Evolutionary conservation across 2,329 filamentous ascomycete species (phyloP).

Genomic region (Colletotrichum caudatum): DNA sequence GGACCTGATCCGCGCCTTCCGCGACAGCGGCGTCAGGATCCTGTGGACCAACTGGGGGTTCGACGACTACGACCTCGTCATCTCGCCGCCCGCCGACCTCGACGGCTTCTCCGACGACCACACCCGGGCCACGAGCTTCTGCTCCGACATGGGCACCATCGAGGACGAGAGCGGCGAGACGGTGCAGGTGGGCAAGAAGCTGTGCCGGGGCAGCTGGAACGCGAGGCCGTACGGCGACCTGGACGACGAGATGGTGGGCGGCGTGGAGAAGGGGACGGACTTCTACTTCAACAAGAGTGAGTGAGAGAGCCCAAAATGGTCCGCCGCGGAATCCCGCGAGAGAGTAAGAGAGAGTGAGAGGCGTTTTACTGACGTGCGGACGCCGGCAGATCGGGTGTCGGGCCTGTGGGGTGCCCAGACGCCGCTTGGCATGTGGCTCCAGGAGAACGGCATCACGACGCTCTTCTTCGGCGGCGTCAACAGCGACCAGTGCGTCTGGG

Average conservation of each 20-base stretch:
- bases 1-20: background rate
- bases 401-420: background rate
- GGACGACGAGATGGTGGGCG: background rate
- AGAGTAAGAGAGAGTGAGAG: background rate
- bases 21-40: background rate
- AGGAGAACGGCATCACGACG: conserved; percentile 1
- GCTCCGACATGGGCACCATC: conserved; percentile 3
- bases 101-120: conserved; percentile 1
- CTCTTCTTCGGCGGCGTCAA: background rate
- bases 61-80: background rate
- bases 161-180: background rate
- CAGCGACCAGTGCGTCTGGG: background rate
- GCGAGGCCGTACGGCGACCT: background rate
- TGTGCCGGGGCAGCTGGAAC: background rate
- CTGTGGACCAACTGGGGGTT: conserved; percentile 2
- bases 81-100: background rate
- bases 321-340: too few relatives aligned
- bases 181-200: background rate
- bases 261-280: background rate
- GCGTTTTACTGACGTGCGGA: background rate
- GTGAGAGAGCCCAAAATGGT: background rate
- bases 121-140: background rate
- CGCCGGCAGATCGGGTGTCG: background rate
- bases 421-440: background rate
- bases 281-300: conserved; percentile 1